Base-by-base conservation (phyloP, 2,329 filamentous ascomycete genomes). In the Penicillium hesseltinei region DNA sequence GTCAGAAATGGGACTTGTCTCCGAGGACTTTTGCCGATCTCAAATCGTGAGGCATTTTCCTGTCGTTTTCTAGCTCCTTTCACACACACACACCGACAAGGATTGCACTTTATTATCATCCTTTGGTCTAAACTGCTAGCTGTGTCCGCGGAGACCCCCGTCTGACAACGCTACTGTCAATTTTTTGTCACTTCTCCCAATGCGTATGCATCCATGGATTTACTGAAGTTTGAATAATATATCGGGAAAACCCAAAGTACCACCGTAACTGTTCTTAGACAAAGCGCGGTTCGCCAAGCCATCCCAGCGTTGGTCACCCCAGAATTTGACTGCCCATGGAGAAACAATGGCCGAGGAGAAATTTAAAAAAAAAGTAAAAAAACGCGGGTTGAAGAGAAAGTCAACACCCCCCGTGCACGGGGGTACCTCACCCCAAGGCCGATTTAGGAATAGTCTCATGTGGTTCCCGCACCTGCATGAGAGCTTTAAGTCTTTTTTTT, bases 11-110 rank as follows among this genome's bases (percentile, higher is more conserved):
- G 31, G 31, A 33, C 31, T 15, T 13, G 19, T 39, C 46, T 46
- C 57, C 66, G 64, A 65, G 63, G 64, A 47, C 6, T 47, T 52
- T 69, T 63, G 66, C 62, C 66, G 66, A 68, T 66, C 62, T 59
- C 56, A 60, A 64, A 70, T 71, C 69, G 67, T 71, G 69, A 71
- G 69, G 69, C 69, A 71, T 71, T 71, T 71, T 71, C 70, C 62
- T 59, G 47, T 44, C 13, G 1, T 5, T 38, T 25, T 38, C 39
- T 56, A 45, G 46, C 31, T 45, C 19, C 38, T 44, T 51, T 47
- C 9, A 31, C 23, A 2, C 8, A 31, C 8, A 31, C 31, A 54
- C 44, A 54, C 51, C 51, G 44, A 54, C 52, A 53, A 54, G 55
- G 48, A 31, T 60, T 62, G 23, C 57, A 56, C 35, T 8, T 44